Evolutionary conservation across 805 yeast genomes (phyloP), one percentile per base, ranked within the genome.

Genomic region (Kodamaea fukazawae): DNA sequence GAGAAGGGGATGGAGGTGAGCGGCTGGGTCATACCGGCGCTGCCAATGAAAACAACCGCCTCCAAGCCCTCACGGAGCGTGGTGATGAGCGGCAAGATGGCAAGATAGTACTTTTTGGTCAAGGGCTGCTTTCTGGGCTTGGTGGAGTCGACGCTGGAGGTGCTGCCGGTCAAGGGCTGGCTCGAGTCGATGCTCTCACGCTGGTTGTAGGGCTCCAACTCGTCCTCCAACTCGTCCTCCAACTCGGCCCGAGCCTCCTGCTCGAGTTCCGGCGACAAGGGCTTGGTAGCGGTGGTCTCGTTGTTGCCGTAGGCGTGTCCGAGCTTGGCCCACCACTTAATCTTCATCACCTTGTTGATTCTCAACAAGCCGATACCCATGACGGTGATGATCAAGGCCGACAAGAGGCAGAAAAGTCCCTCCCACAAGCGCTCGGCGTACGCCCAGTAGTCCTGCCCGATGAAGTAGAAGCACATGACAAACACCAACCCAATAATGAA

Each of bases 401-500:
- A 88, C 22, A 88, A 58, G 10, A 90, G 70, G 50, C 91, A 83
- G 55, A 89, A 79, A 1, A 81, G 63, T 6, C 96, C 96, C 57
- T 89, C 97, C 86, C 96, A 89, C 38, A 86, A 71, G 52, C 93
- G 79, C 58, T 89, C 97, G 29, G 96, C 83, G 44, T 79, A 66
- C 7, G 90, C 77, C 96, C 96, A 89, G 39, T 86, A 65, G 62
- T 89, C 95, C 17, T 81, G 78, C 11, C 96, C 96, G 22, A 90
- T 64, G 32, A 80, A 56, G 53, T 88, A 87, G 60, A 89, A 89
- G 4, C 81, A 68, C 8, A 72, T 62, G 23, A 89, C 78, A 55
- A 89, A 84, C 0, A 77, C 58, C 3, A 81, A 77, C 3, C 97
- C 97, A 25, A 89, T 74, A 4, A 83, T 42, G 42, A 85, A 56